Percentiles rank a stretch among this genome's conserved stretches.
phyloP scores from a whole-genome alignment of 352 stramenopile species.

The Sclerospora graminicola region DNA sequence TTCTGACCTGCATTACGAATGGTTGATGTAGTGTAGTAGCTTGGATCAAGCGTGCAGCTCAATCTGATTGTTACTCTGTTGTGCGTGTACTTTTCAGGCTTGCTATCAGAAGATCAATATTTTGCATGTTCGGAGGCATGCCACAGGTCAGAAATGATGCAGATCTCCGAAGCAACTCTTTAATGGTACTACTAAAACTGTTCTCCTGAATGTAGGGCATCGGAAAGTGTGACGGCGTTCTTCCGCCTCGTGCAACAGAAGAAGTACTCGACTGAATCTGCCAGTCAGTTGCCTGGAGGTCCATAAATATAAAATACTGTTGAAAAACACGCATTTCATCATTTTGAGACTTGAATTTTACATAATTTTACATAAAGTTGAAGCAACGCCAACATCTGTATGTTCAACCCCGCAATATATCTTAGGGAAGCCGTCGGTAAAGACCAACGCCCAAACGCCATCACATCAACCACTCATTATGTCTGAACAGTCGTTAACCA shows the following conservation, averaged over 20 bases:
- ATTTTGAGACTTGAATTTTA: too few relatives aligned
- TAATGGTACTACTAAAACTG: conserved; percentile 1
- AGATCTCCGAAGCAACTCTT: neutral
- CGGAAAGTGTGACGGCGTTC: conserved; percentile 64
- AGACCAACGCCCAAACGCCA: too few relatives aligned
- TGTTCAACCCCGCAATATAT: too few relatives aligned
- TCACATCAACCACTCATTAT: too few relatives aligned
- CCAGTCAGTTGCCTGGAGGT: conserved; percentile 6
- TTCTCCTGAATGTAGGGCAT: conserved; percentile 26
- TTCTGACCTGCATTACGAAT: conserved; percentile 68
- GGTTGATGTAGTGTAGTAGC: conserved; percentile 20
- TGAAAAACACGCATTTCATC: too few relatives aligned
- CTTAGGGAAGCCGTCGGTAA: conserved; percentile 26
- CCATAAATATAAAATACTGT: conserved; percentile 7
- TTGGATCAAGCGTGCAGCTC: neutral
- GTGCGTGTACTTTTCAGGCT: conserved; percentile 18
- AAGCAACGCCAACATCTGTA: too few relatives aligned
- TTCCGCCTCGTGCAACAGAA: conserved; percentile 73
- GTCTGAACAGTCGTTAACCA: conserved; percentile 26
- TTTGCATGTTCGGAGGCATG: conserved; percentile 78
- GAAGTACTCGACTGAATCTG: conserved; percentile 32
- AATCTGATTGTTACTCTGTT: neutral
- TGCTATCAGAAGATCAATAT: conserved; percentile 73
- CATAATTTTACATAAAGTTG: too few relatives aligned
- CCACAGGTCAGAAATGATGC: conserved; percentile 27